Conservation (phyloP, 345 rosid species). For the Mallotus nudiflorus region DNA sequence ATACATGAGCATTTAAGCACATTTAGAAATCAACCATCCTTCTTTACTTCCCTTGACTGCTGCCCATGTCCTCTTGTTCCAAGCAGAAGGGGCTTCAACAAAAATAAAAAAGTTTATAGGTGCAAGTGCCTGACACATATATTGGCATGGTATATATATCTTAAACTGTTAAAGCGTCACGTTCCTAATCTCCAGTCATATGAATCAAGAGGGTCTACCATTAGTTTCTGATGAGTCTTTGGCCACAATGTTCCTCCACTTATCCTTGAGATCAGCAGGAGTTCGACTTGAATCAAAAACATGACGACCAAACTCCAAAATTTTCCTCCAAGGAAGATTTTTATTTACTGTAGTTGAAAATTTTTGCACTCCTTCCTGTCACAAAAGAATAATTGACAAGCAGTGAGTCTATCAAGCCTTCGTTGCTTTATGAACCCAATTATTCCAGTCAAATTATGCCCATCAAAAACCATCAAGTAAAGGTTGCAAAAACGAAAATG, state of each 20-base stretch:
- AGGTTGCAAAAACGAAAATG: background rate
- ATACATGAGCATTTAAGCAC: background rate
- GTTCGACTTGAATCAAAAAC: conserved; percentile 57
- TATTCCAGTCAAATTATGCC: background rate
- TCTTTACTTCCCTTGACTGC: too few relatives aligned
- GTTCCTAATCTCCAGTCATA: background rate
- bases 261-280: conserved; percentile 76
- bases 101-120: background rate
- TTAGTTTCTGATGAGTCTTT: background rate
- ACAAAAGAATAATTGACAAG: background rate
- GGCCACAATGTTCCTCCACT: conserved; percentile 55
- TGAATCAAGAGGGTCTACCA: background rate
- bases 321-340: conserved; percentile 80
- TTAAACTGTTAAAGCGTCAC: background rate
- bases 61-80: too few relatives aligned
- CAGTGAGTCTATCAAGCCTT: background rate
- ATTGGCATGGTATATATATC: background rate
- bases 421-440: background rate
- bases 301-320: conserved; percentile 64
- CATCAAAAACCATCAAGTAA: background rate
- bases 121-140: background rate
- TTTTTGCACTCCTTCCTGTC: conserved; percentile 63
- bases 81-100: background rate
- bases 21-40: background rate
- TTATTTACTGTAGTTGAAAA: conserved; percentile 42